Evolutionary conservation across 1,284 basidiomycete genomes (phyloP).

Genomic region (Puccinia sorghi): DNA sequence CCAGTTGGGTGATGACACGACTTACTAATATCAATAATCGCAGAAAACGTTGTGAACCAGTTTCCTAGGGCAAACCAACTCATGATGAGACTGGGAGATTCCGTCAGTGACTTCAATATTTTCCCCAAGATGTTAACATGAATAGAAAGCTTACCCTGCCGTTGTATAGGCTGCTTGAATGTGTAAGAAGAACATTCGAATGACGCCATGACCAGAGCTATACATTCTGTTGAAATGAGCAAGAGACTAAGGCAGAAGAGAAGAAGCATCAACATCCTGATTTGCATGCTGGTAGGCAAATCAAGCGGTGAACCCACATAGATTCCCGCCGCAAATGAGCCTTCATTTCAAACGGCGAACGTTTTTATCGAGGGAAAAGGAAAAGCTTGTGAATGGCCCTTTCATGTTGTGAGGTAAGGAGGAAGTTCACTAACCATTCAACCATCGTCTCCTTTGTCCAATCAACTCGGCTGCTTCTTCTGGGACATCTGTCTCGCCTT

Average conservation of each 20-base stretch:
- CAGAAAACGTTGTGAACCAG: slow-evolving; percentile 47
- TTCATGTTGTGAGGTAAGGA: neutral
- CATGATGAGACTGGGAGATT: slow-evolving; percentile 57
- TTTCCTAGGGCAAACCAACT: slow-evolving; percentile 58
- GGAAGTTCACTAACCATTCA: slow-evolving; percentile 80
- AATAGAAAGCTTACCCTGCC: slow-evolving; percentile 30
- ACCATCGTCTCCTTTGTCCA: slow-evolving; percentile 83
- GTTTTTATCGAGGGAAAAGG: neutral
- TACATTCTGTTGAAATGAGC: slow-evolving; percentile 93
- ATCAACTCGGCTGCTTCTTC: slow-evolving; percentile 83
- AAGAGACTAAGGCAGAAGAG: slow-evolving; percentile 67
- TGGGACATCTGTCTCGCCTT: slow-evolving; percentile 89
- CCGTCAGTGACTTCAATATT: neutral
- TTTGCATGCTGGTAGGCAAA: neutral
- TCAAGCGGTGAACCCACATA: slow-evolving; percentile 6
- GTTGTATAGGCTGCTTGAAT: slow-evolving; percentile 72
- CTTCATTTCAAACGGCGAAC: neutral
- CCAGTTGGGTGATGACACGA: neutral
- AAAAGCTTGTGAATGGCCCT: neutral
- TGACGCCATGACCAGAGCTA: slow-evolving; percentile 74
- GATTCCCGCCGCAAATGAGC: slow-evolving; percentile 48
- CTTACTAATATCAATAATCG: slow-evolving; percentile 49
- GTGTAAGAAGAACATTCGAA: slow-evolving; percentile 79
- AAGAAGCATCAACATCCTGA: neutral
- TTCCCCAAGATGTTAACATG: neutral